A percentile compares a stretch with the other conserved stretches of the same genome.
Evolutionary conservation across 768 basidiomycete genomes (phyloP).

Genomic region (Rhizopogon roseolus): DNA sequence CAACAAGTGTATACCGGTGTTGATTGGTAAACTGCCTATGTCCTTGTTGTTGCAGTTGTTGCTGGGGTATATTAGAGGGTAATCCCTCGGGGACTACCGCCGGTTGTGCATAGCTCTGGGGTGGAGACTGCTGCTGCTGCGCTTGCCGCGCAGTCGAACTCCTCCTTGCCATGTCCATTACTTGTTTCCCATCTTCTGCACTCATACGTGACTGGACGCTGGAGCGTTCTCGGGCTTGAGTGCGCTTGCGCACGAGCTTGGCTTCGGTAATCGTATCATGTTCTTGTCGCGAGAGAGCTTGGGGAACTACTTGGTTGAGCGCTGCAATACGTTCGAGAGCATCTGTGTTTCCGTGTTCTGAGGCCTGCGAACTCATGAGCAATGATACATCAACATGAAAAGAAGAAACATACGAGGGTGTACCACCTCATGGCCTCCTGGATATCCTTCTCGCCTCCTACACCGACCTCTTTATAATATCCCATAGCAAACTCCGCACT

Average conservation of each 20-base stretch:
- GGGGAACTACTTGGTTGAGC: slow-evolving; percentile 55
- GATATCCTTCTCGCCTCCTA: slow-evolving; percentile 66
- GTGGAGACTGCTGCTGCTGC: slow-evolving; percentile 9
- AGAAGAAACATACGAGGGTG: slow-evolving; percentile 36
- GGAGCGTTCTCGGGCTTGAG: slow-evolving; percentile 61
- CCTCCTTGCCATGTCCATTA: slow-evolving; percentile 53
- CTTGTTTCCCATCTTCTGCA: slow-evolving; percentile 33
- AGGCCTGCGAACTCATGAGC: slow-evolving; percentile 44
- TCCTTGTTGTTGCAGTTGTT: background rate
- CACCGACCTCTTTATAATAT: slow-evolving; percentile 91
- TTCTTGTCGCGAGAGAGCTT: slow-evolving; percentile 68
- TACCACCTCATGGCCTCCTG: slow-evolving; percentile 78
- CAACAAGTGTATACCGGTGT: slow-evolving; percentile 45
- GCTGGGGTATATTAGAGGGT: slow-evolving; percentile 1
- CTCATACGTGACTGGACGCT: slow-evolving; percentile 25
- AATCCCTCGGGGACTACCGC: slow-evolving; percentile 10
- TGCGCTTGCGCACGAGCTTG: slow-evolving; percentile 81
- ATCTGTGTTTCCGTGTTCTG: slow-evolving; percentile 75
- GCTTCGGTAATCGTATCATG: slow-evolving; percentile 76
- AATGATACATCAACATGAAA: background rate
- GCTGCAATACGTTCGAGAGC: slow-evolving; percentile 71
- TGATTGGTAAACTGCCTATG: slow-evolving; percentile 29
- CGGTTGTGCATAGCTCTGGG: slow-evolving; percentile 3
- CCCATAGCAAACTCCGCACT: slow-evolving; percentile 95
- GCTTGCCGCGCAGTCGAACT: slow-evolving; percentile 32